Evolutionary conservation across 1,139 yeast genomes (phyloP).

Genomic region (Geotrichum aggregatum): DNA sequence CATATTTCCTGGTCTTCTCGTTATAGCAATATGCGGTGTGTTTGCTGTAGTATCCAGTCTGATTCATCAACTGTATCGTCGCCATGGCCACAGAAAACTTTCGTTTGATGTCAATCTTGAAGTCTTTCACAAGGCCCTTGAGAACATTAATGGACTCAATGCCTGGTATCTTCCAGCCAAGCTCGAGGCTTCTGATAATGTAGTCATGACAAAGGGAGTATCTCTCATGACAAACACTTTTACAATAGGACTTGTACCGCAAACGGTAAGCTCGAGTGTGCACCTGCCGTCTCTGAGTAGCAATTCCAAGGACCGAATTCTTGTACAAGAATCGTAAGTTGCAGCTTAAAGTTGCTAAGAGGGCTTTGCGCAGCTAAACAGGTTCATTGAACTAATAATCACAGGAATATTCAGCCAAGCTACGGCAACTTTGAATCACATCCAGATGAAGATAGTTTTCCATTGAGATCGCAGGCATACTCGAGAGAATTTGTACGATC

Average conservation of each 20-base stretch:
- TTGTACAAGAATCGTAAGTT: not conserved
- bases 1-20: slow-evolving; percentile 9
- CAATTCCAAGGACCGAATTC: no score
- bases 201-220: not conserved
- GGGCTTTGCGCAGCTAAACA: no score
- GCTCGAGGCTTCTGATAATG: not conserved
- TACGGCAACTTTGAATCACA: no score
- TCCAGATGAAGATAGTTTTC: no score
- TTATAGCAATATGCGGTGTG: not conserved
- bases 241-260: not conserved
- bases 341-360: not conserved
- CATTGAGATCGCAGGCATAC: no score
- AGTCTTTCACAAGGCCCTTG: slow-evolving; percentile 6
- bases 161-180: slow-evolving; percentile 7
- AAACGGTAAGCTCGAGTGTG: not conserved
- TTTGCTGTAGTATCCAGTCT: not conserved
- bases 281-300: no score
- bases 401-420: no score
- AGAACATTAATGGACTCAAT: slow-evolving; percentile 1
- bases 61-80: not conserved
- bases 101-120: slow-evolving; percentile 8
- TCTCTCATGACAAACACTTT: not conserved
- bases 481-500: no score
- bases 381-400: no score
- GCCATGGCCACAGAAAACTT: not conserved